Conservation (phyloP, 257 asterid species). For the Salvia splendens region DNA sequence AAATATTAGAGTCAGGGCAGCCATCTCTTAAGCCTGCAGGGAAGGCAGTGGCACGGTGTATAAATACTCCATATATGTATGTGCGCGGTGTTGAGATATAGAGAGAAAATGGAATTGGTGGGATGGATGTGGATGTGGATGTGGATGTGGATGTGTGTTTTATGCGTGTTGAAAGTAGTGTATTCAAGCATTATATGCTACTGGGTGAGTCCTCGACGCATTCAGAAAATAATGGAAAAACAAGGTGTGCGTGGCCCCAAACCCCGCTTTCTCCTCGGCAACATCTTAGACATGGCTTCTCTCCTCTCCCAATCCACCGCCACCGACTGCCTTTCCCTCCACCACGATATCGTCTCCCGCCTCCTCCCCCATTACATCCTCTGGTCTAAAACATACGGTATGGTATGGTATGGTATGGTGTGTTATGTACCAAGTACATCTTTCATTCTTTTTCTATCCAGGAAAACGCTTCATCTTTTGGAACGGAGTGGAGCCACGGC, state of each 20-base stretch:
- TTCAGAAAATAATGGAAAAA: conserved; percentile 61
- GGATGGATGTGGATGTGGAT: neutral
- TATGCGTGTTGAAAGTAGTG: conserved; percentile 34
- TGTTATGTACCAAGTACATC: too few species aligned
- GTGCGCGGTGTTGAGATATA: too few species aligned
- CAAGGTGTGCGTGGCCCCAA: conserved; percentile 94
- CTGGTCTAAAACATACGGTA: conserved; percentile 83
- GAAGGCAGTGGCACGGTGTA: too few species aligned
- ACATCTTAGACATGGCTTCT: conserved; percentile 64
- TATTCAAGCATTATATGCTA: conserved; percentile 62
- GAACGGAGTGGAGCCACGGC: conserved; percentile 86
- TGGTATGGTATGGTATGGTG: too few species aligned
- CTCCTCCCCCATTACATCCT: conserved; percentile 78
- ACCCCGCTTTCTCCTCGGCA: conserved; percentile 79
- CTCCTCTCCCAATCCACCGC: conserved; percentile 67
- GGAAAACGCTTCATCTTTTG: conserved; percentile 79
- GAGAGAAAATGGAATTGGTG: conserved; percentile 42
- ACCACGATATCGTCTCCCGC: conserved; percentile 76
- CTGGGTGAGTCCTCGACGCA: conserved; percentile 81
- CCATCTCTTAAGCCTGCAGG: too few species aligned
- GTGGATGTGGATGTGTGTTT: neutral
- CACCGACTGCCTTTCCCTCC: conserved; percentile 58
- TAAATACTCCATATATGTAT: too few species aligned
- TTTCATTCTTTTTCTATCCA: too few species aligned
- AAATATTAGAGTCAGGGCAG: too few species aligned